phyloP scores from a whole-genome alignment of 164 flowering plant genomes.

The Brasenia schreberi region DNA sequence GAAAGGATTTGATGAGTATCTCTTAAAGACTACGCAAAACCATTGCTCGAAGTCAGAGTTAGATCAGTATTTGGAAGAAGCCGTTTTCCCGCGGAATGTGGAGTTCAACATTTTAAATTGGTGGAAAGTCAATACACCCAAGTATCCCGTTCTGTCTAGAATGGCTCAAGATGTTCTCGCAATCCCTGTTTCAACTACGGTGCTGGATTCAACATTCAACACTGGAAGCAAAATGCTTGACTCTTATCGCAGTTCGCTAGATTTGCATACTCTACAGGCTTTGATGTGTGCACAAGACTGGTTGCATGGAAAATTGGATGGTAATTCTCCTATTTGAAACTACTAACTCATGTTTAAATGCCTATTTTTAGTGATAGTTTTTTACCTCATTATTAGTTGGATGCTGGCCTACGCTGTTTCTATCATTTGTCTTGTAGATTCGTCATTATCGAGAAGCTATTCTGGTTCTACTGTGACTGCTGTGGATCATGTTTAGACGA shows the following conservation, averaged over 20 bases:
- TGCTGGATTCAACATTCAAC: constrained; percentile 6
- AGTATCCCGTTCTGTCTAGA: constrained; percentile 17
- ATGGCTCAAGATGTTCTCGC: constrained; percentile 24
- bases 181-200: constrained; percentile 11
- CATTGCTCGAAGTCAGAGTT: constrained; percentile 49
- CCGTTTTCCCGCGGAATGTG: constrained; percentile 3
- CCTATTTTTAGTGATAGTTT: background rate
- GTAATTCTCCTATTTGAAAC: background rate
- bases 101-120: constrained; percentile 15
- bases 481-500: background rate
- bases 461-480: background rate
- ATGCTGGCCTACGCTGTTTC: too few species aligned
- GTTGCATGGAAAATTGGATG: constrained; percentile 4
- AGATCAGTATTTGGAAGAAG: constrained; percentile 11
- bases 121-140: constrained; percentile 15
- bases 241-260: constrained; percentile 6
- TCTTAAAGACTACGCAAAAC: constrained; percentile 30
- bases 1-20: constrained; percentile 50
- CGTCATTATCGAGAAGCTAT: background rate
- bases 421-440: background rate
- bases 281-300: constrained; percentile 9
- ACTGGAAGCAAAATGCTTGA: constrained; percentile 9
- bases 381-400: too few species aligned
- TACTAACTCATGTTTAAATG: background rate
- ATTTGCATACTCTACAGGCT: constrained; percentile 4